phyloP scores from a whole-genome alignment of 257 asterid species.

The Solanum corneliomulleri region DNA sequence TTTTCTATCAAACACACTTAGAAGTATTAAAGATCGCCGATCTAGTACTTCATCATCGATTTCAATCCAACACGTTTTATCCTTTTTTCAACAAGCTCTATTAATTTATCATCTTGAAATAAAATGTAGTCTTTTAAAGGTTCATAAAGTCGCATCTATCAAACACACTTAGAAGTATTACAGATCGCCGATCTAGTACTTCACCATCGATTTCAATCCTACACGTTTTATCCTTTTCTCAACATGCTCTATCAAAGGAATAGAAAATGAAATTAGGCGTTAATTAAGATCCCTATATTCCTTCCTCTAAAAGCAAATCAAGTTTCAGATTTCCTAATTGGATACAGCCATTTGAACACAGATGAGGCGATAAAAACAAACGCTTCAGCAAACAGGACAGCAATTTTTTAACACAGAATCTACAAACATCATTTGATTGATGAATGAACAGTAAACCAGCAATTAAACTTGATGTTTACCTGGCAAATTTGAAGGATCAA shows the following conservation, averaged over 20 bases:
- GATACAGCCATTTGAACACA: background rate
- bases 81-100: background rate
- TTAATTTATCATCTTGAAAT: background rate
- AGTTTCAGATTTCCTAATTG: background rate
- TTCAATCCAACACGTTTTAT: background rate
- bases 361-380: background rate
- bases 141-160: background rate
- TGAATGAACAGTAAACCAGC: background rate
- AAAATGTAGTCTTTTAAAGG: background rate
- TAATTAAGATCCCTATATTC: background rate
- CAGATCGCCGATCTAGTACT: background rate
- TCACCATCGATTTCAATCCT: background rate
- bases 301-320: background rate
- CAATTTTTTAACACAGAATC: background rate
- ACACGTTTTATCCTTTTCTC: background rate
- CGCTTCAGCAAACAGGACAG: background rate
- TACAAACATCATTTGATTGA: background rate
- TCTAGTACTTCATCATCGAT: background rate
- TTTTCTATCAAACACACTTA: background rate
- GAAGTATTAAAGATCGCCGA: background rate
- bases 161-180: background rate
- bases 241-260: background rate
- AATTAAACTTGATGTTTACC: constrained; percentile 20
- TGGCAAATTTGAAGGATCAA: constrained; percentile 39
- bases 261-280: background rate